phyloP scores from a whole-genome alignment of 2,329 filamentous ascomycete genomes.

The Aspergillus bombycis region DNA sequence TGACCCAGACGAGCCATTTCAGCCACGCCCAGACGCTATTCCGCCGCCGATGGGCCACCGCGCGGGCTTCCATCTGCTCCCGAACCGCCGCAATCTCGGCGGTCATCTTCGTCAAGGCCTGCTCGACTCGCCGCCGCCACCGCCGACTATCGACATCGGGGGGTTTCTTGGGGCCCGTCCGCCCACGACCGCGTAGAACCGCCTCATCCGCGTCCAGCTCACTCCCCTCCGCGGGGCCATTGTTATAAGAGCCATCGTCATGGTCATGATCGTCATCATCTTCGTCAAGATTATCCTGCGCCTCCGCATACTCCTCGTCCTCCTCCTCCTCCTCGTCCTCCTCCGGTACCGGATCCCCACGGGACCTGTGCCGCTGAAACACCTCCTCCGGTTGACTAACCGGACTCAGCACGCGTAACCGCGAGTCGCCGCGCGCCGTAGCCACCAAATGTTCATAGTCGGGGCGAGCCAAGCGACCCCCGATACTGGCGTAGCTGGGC shows the following conservation, averaged over 20 bases:
- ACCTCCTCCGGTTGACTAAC: conserved; percentile 82
- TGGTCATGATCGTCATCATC: conserved; percentile 22
- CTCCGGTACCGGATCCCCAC: conserved; percentile 40
- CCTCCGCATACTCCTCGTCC: conserved; percentile 38
- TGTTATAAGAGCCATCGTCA: conserved; percentile 5
- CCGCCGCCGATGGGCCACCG: conserved; percentile 69
- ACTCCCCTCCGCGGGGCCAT: conserved; percentile 9
- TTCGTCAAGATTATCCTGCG: conserved; percentile 38
- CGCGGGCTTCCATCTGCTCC: conserved; percentile 81
- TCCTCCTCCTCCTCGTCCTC: conserved; percentile 38
- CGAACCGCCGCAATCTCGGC: conserved; percentile 89
- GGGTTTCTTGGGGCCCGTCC: not conserved
- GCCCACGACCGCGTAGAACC: not conserved
- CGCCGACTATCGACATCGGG: conserved; percentile 49
- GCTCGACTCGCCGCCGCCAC: conserved; percentile 83
- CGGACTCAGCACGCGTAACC: conserved; percentile 75
- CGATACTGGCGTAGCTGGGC: conserved; percentile 39
- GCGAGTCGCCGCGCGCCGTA: conserved; percentile 47
- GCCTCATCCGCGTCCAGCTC: conserved; percentile 8
- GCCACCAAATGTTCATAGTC: conserved; percentile 50
- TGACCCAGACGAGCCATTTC: conserved; percentile 69
- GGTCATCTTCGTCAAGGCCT: conserved; percentile 83
- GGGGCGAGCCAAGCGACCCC: conserved; percentile 40
- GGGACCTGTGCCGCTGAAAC: conserved; percentile 44
- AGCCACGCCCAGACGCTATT: conserved; percentile 71